Conservation (phyloP, 306 rosid species). For the Citrullus amarus region DNA sequence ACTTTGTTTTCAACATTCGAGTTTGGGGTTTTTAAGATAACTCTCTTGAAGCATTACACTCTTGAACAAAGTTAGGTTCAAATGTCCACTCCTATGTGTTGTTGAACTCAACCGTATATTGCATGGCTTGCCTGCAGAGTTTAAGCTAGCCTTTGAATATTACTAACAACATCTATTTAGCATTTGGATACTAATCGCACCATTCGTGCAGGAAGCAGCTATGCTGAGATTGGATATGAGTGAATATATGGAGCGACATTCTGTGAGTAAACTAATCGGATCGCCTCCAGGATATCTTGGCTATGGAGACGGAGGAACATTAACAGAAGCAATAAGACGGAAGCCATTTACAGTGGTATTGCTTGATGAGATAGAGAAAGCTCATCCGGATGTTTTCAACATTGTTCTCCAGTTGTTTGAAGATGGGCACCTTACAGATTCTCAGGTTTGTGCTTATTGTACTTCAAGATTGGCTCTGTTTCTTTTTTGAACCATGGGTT, state of each 20-base stretch:
- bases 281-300: slow-evolving; percentile 94
- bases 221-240: slow-evolving; percentile 88
- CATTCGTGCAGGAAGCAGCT: slow-evolving; percentile 44
- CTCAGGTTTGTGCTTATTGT: slow-evolving; percentile 50
- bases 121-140: not conserved
- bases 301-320: slow-evolving; percentile 76
- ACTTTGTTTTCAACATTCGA: not conserved
- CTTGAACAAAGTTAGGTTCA: not conserved
- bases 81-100: not conserved
- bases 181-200: not conserved
- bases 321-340: slow-evolving; percentile 88
- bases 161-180: not conserved
- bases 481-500: not conserved
- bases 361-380: slow-evolving; percentile 92
- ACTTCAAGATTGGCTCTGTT: not conserved
- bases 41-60: not conserved
- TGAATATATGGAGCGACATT: slow-evolving; percentile 93
- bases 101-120: not conserved
- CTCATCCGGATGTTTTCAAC: slow-evolving; percentile 88
- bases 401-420: slow-evolving; percentile 76
- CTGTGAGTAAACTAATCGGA: slow-evolving; percentile 85
- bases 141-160: not conserved
- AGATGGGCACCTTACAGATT: slow-evolving; percentile 90
- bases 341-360: slow-evolving; percentile 64
- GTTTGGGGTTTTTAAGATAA: not conserved